These are phyloP conservation scores for Meyerozyma athensensis DNA, from an alignment of 1,139 yeast genomes.

Conservation along the genomic window DNA sequence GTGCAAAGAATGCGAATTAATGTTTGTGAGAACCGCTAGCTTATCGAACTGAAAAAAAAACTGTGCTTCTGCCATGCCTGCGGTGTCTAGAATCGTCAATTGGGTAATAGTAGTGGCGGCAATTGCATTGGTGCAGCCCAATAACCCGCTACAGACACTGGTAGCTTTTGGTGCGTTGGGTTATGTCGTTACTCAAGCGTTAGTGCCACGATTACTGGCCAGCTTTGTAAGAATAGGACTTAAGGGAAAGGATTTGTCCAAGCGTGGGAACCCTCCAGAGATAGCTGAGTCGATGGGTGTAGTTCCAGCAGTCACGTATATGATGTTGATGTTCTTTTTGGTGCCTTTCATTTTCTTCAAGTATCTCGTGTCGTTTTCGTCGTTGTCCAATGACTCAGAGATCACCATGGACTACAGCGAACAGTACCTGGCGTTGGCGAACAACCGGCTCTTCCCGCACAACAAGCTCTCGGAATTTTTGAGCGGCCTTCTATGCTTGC, in stretches of 20 bases:
- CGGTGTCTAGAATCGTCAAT: not conserved
- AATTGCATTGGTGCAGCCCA: conserved; percentile 1
- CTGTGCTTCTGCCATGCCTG: not conserved
- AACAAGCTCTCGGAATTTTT: conserved; percentile 80
- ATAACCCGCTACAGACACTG: conserved; percentile 44
- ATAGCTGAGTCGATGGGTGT: conserved; percentile 93
- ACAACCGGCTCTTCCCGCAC: conserved; percentile 64
- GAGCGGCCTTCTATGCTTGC: conserved; percentile 77
- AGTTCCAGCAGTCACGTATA: conserved; percentile 74
- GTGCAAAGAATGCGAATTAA: not conserved
- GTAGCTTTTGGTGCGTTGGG: conserved; percentile 67
- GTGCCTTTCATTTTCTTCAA: conserved; percentile 88
- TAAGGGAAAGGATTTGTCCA: conserved; percentile 78
- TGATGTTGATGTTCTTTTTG: conserved; percentile 75
- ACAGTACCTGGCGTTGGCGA: conserved; percentile 30
- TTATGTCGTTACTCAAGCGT: conserved; percentile 48
- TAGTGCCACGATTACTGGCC: conserved; percentile 66
- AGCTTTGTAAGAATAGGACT: conserved; percentile 75
- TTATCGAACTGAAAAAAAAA: not conserved
- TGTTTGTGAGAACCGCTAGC: not conserved
- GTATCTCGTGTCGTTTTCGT: conserved; percentile 54
- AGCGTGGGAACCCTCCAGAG: conserved; percentile 53
- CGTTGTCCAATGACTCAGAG: conserved; percentile 31
- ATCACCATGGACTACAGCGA: conserved; percentile 29
- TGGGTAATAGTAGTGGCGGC: not conserved